Evolutionary conservation across 306 rosid species (phyloP), one percentile per base, ranked within the genome.

Genomic region (Sesbania bispinosa): DNA sequence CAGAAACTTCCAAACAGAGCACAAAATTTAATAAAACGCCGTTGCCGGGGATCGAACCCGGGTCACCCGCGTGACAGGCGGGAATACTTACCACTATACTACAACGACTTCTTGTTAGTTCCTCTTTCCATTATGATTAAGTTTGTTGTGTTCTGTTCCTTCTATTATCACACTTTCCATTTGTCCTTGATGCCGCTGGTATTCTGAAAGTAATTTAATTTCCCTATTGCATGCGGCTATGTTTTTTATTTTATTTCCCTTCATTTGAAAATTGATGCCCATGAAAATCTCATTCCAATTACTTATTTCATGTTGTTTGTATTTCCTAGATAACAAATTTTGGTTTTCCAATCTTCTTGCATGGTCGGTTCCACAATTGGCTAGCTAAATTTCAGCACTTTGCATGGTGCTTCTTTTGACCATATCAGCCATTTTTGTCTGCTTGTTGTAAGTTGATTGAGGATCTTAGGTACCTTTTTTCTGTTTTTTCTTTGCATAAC

Each of bases 11-110:
- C n/a, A 26, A 26, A 26, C 4, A 26, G 42, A 36, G 42, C 11
- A 36, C 18, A 13, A n/a, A 11, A 42, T 33, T 2, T 2, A 42
- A 3, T 11, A 16, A 10, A 42, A 1, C 77, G 67, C 79, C 73
- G 67, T 64, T 64, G 79, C 79, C 73, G 58, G 73, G 79, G 79
- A 75, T 75, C 79, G 73, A 75, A 75, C 79, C 38, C 38, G 38
- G 38, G 38, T 32, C 38, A 32, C 38, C 38, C 38, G 38, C 38
- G 38, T 32, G 38, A 32, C 38, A 32, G 38, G 38, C 38, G 38
- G 38, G 38, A 32, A 32, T 75, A 75, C 74, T 66, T 1, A 67
- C 80, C 80, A 58, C 69, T 76, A 76, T 76, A 67, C 75, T 76
- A 76, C 80, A 65, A 75, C 58, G 64, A 74, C 70, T 3, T 0